Base-by-base conservation (phyloP, 2,329 filamentous ascomycete species). In the Cercospora sp. region DNA sequence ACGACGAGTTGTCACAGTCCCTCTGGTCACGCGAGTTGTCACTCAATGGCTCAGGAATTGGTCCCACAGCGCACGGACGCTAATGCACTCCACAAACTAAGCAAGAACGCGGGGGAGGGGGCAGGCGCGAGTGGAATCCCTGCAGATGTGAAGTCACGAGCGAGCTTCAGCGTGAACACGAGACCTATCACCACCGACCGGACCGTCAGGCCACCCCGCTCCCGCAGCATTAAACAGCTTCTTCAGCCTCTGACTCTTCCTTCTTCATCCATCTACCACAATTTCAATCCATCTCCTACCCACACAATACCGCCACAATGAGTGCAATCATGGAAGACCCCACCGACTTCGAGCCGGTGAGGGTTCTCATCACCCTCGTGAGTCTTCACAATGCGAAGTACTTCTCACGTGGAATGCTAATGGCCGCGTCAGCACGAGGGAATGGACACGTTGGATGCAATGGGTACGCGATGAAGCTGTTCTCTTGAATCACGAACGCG, bases 341-440 rank as follows among this genome's bases (percentile, higher is more conserved):
- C 69, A 76, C 74, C 63, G 80, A 79, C 72, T 75, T 75, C 66
- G 79, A 81, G 75, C 78, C 80, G 45, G 84, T 88, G 82, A 85
- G 88, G 81, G 87, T 88, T 76, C 85, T 89, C 79, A 85, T 88
- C 77, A 81, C 84, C 75, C 69, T 71, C 40, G 62, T 64, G 12
- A 28, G 62, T 58, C 21, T 10, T 10, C 55, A 3, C 58, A 7
- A 62, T 28, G 63, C n/a, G n/a, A n/a, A n/a, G n/a, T n/a, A n/a
- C n/a, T n/a, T n/a, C n/a, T n/a, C n/a, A n/a, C 3, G 28, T 18
- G 12, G 16, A 34, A 40, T 63, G 26, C 58, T 60, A 37, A 57
- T 28, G 26, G 37, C 30, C 84, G 88, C 79, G 84, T 88, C 77
- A 80, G 84, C 75, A 66, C 40, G 63, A 66, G 55, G 55, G 63